Conservation (phyloP, 805 yeast species). For the Candida incommunis region DNA sequence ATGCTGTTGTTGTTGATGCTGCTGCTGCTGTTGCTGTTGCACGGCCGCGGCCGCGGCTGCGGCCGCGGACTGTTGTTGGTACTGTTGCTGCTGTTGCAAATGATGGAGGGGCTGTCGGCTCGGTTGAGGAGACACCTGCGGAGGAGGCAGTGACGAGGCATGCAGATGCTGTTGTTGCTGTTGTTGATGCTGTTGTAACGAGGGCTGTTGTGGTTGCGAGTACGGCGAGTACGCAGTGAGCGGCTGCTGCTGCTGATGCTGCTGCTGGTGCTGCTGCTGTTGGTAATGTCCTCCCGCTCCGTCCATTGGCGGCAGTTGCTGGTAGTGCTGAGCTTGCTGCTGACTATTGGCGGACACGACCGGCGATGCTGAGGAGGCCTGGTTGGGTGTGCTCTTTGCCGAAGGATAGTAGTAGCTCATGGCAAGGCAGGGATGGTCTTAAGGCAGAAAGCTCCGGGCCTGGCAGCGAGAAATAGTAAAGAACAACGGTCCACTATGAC, state of each 20-base stretch:
- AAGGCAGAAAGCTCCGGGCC: too few relatives aligned
- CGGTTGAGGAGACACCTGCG: slow-evolving; percentile 1
- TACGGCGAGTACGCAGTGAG: too few relatives aligned
- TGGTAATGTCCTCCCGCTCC: neutral
- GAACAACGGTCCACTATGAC: too few relatives aligned
- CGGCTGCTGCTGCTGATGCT: slow-evolving; percentile 2
- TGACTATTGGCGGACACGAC: neutral
- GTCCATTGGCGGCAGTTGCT: slow-evolving; percentile 1
- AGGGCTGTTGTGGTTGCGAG: slow-evolving; percentile 3
- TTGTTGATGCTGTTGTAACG: slow-evolving; percentile 4
- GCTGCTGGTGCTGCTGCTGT: slow-evolving; percentile 8
- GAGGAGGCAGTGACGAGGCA: slow-evolving; percentile 1
- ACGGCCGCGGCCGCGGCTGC: slow-evolving; percentile 4
- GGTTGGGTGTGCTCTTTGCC: neutral
- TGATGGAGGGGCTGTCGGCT: neutral
- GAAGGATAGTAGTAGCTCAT: slow-evolving; percentile 1
- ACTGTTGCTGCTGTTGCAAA: neutral
- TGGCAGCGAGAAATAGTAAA: too few relatives aligned
- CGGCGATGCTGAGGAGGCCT: neutral
- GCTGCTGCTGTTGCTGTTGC: slow-evolving; percentile 2
- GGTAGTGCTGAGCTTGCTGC: neutral
- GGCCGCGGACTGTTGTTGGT: neutral
- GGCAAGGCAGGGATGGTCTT: neutral
- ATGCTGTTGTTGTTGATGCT: slow-evolving; percentile 5
- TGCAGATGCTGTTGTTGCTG: slow-evolving; percentile 5